A percentile compares a stretch with the other conserved stretches of the same genome.
Evolutionary conservation across 306 rosid species (phyloP).

Genomic region (Glycine tomentella): DNA sequence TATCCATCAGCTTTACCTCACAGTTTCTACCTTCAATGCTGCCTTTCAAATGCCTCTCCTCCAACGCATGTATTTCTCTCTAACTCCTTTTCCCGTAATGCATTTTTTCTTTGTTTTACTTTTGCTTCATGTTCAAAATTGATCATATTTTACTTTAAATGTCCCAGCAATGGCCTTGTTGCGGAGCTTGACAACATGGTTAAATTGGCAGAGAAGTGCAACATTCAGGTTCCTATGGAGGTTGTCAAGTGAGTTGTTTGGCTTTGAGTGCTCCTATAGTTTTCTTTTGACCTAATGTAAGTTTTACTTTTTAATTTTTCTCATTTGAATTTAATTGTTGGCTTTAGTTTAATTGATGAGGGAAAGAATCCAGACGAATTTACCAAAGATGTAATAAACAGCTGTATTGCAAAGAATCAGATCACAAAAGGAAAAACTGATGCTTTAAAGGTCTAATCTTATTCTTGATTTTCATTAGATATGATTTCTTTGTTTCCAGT

Average conservation of each 20-base stretch:
- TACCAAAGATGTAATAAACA: constrained; percentile 85
- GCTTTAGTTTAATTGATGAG: constrained; percentile 83
- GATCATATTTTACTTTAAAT: constrained; percentile 25
- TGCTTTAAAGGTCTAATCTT: constrained; percentile 75
- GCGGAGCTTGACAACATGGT: constrained; percentile 86
- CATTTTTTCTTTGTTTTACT: background rate
- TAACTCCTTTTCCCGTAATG: constrained; percentile 28
- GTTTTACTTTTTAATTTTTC: background rate
- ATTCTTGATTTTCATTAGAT: constrained; percentile 25
- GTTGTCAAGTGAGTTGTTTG: constrained; percentile 79
- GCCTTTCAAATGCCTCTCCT: constrained; percentile 88
- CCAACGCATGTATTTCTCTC: constrained; percentile 76
- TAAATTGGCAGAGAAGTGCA: constrained; percentile 86
- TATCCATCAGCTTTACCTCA: constrained; percentile 91
- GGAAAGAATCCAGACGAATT: constrained; percentile 99
- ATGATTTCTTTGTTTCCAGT: constrained; percentile 6
- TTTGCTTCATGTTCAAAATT: background rate
- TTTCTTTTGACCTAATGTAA: constrained; percentile 1
- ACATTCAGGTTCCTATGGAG: constrained; percentile 96
- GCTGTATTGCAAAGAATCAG: constrained; percentile 95
- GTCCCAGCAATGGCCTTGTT: constrained; percentile 80
- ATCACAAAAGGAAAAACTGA: constrained; percentile 92
- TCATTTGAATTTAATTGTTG: constrained; percentile 28
- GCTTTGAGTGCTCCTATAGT: constrained; percentile 15
- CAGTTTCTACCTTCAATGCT: constrained; percentile 82